Percentiles rank a stretch among this genome's conserved stretches.
Conservation (phyloP, 2,329 filamentous ascomycete species). For the Lasiodiplodia gonubiensis region DNA sequence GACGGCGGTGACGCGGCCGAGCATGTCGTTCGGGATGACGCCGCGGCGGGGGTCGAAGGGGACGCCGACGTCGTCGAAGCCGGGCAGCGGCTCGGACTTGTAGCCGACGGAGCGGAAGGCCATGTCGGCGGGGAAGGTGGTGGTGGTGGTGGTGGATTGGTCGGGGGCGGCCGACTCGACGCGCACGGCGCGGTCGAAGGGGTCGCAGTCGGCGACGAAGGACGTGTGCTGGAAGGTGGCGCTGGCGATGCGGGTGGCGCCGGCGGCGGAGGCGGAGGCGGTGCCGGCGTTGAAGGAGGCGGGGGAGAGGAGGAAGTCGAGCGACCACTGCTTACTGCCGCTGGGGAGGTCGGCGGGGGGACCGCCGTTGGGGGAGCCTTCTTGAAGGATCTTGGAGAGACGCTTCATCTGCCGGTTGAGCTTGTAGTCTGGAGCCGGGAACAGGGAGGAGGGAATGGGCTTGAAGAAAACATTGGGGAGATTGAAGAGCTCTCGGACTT, state of each 20-base stretch:
- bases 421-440: slow-evolving; percentile 70
- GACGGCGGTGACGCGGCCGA: slow-evolving; percentile 70
- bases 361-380: slow-evolving; percentile 64
- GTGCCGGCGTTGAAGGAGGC: slow-evolving; percentile 65
- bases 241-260: slow-evolving; percentile 61
- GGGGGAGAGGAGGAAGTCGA: slow-evolving; percentile 86
- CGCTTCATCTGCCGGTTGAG: slow-evolving; percentile 78
- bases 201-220: slow-evolving; percentile 45
- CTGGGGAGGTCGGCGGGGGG: slow-evolving; percentile 45
- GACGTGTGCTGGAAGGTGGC: slow-evolving; percentile 68
- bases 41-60: slow-evolving; percentile 77
- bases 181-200: slow-evolving; percentile 59
- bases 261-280: slow-evolving; percentile 41
- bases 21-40: slow-evolving; percentile 80
- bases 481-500: slow-evolving; percentile 84
- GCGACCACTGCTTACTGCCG: slow-evolving; percentile 74
- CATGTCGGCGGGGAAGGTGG: slow-evolving; percentile 67
- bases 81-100: slow-evolving; percentile 77
- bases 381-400: slow-evolving; percentile 79
- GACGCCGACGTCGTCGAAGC: slow-evolving; percentile 74
- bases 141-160: slow-evolving; percentile 31
- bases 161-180: slow-evolving; percentile 49
- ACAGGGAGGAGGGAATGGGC: slow-evolving; percentile 67
- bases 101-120: slow-evolving; percentile 97
- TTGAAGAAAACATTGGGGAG: slow-evolving; percentile 74